A percentile compares a stretch with the other conserved stretches of the same genome.
Conservation (phyloP, 805 yeast species). For the Candida fluviatilis region DNA sequence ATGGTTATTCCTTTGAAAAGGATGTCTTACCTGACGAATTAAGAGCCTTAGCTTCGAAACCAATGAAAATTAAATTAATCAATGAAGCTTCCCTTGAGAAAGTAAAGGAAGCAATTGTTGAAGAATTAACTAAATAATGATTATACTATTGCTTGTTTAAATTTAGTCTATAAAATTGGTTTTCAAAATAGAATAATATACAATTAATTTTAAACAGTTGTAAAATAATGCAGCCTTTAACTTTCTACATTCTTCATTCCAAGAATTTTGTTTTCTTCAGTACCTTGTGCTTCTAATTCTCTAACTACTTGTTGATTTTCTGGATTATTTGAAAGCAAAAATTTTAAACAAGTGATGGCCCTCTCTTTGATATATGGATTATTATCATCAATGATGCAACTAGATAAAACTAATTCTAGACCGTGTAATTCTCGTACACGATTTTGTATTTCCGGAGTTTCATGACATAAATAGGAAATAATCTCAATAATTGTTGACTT, state of each 20-base stretch:
- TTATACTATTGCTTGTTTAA: not conserved
- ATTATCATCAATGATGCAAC: conserved; percentile 80
- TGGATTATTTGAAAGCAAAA: conserved; percentile 57
- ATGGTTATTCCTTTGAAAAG: conserved; percentile 78
- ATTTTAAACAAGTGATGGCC: conserved; percentile 73
- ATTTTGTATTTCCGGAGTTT: conserved; percentile 60
- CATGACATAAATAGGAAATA: conserved; percentile 52
- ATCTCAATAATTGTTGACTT: conserved; percentile 67
- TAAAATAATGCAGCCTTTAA: too few relatives aligned
- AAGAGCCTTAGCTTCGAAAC: conserved; percentile 62
- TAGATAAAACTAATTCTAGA: conserved; percentile 65
- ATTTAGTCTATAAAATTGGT: not conserved
- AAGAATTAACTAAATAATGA: conserved; percentile 35
- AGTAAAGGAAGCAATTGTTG: conserved; percentile 72
- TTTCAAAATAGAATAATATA: too few relatives aligned
- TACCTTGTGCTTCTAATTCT: conserved; percentile 60
- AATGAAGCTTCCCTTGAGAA: conserved; percentile 69
- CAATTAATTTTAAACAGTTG: too few relatives aligned
- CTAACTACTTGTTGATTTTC: conserved; percentile 77
- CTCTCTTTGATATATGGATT: conserved; percentile 88
- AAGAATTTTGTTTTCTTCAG: conserved; percentile 2
- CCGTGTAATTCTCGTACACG: conserved; percentile 61
- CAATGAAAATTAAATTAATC: conserved; percentile 69
- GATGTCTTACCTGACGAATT: conserved; percentile 90
- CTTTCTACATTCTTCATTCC: conserved; percentile 44